These are phyloP conservation scores for Saccharomyces hybrid DNA, from an alignment of 1,139 yeast genomes.

Conservation along the genomic window DNA sequence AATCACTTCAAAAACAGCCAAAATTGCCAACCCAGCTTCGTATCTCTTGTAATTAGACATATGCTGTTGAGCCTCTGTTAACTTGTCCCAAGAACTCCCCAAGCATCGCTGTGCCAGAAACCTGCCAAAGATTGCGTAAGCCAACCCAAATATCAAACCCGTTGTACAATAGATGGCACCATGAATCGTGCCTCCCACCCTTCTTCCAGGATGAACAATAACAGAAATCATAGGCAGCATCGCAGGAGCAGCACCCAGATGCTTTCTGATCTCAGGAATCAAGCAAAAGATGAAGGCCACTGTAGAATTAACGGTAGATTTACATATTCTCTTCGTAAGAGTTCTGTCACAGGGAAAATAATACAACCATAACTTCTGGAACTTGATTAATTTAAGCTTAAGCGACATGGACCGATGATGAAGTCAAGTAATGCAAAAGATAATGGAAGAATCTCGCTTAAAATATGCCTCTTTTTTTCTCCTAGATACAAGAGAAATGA, in stretches of 20 bases:
- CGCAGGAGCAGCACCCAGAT: conserved; percentile 38
- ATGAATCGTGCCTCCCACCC: conserved; percentile 43
- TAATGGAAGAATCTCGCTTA: neutral
- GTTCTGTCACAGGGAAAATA: conserved; percentile 28
- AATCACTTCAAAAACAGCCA: conserved; percentile 39
- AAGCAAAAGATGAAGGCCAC: conserved; percentile 36
- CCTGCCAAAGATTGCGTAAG: conserved; percentile 38
- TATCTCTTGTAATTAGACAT: conserved; percentile 26
- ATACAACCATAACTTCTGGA: conserved; percentile 11
- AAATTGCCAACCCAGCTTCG: conserved; percentile 37
- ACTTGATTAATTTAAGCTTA: neutral
- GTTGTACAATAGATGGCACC: conserved; percentile 35
- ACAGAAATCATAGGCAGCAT: conserved; percentile 41
- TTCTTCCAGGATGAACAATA: conserved; percentile 43
- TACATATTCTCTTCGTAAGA: conserved; percentile 34
- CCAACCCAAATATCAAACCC: conserved; percentile 39
- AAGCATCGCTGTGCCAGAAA: conserved; percentile 36
- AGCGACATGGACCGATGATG: neutral
- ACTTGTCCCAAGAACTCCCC: conserved; percentile 22
- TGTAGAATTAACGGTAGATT: conserved; percentile 36
- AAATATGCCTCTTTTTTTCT: neutral
- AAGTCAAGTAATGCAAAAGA: neutral
- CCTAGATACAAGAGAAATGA: neutral
- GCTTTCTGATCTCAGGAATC: conserved; percentile 32
- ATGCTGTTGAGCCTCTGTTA: conserved; percentile 29